phyloP scores from a whole-genome alignment of 306 rosid genomes.

The Citrullus mucosospermus region DNA sequence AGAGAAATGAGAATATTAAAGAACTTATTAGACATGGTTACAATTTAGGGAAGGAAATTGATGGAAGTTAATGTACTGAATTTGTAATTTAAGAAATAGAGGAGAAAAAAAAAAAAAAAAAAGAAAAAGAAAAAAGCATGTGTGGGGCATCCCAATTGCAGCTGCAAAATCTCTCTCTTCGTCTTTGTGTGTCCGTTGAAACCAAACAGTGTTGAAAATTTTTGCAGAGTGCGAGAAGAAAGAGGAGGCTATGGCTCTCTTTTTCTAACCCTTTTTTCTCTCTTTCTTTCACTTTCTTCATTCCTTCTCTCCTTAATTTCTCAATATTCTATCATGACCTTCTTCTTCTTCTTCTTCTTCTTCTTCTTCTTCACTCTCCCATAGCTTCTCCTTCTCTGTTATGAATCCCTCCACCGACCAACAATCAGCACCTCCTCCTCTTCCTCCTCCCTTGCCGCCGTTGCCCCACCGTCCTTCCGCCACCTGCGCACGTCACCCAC shows the following conservation, averaged over 20 bases:
- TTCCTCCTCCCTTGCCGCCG: slow-evolving; percentile 14
- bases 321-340: slow-evolving; percentile 39
- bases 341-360: slow-evolving; percentile 16
- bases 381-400: slow-evolving; percentile 19
- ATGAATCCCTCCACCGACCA: slow-evolving; percentile 63
- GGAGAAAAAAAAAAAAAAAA: too few species aligned
- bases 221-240: neutral
- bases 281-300: neutral
- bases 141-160: slow-evolving; percentile 18
- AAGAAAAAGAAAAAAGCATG: neutral
- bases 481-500: slow-evolving; percentile 71
- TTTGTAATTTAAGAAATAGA: too few species aligned
- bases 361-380: slow-evolving; percentile 18
- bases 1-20: too few species aligned
- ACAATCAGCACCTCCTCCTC: slow-evolving; percentile 23
- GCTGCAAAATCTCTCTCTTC: neutral
- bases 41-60: too few species aligned
- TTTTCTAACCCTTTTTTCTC: neutral
- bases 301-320: slow-evolving; percentile 17
- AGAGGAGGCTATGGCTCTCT: neutral
- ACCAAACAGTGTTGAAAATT: slow-evolving; percentile 31
- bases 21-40: too few species aligned
- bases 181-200: slow-evolving; percentile 41
- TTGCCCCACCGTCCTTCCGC: slow-evolving; percentile 59
- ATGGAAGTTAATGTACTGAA: too few species aligned